A percentile compares a stretch with the other conserved stretches of the same genome.
Evolutionary conservation across 805 yeast genomes (phyloP).

Genomic region (Cyberlindnera xylosilytica): DNA sequence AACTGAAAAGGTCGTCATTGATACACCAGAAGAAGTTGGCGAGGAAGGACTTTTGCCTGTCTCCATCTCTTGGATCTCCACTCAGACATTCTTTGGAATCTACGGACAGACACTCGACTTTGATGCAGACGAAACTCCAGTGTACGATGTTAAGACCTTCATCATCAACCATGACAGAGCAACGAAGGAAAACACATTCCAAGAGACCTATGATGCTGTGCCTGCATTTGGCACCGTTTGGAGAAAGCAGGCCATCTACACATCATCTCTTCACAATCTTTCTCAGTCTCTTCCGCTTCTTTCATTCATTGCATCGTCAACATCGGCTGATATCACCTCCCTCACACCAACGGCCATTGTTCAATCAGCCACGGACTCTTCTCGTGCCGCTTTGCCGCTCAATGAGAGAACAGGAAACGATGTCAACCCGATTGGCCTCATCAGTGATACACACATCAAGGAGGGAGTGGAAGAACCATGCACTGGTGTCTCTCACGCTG

Average conservation of each 20-base stretch:
- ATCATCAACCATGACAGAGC: conserved; percentile 14
- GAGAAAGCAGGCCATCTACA: conserved; percentile 46
- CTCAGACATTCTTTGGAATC: conserved; percentile 20
- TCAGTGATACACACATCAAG: conserved; percentile 51
- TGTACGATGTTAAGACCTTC: conserved; percentile 25
- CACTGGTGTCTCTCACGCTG: conserved; percentile 52
- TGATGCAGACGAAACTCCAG: conserved; percentile 31
- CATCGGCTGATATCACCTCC: conserved; percentile 60
- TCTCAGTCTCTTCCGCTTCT: conserved; percentile 31
- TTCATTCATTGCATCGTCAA: conserved; percentile 53
- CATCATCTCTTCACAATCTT: conserved; percentile 40
- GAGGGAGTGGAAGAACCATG: conserved; percentile 50
- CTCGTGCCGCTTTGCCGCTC: conserved; percentile 72
- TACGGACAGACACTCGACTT: conserved; percentile 28
- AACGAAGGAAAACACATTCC: conserved; percentile 14
- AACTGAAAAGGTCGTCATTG: conserved; percentile 6
- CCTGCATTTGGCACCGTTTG: conserved; percentile 51
- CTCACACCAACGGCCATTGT: conserved; percentile 37
- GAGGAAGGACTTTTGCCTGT: conserved; percentile 17
- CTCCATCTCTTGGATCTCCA: conserved; percentile 18
- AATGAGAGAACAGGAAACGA: conserved; percentile 64
- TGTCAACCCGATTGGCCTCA: conserved; percentile 67
- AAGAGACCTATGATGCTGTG: conserved; percentile 41
- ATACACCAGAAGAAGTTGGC: conserved; percentile 16
- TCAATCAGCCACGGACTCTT: conserved; percentile 61